Percentiles rank a stretch among this genome's conserved stretches.
These are phyloP conservation scores for Vaccinium vitisidaea DNA, from an alignment of 148 eudicot genomes.

Conservation along the genomic window DNA sequence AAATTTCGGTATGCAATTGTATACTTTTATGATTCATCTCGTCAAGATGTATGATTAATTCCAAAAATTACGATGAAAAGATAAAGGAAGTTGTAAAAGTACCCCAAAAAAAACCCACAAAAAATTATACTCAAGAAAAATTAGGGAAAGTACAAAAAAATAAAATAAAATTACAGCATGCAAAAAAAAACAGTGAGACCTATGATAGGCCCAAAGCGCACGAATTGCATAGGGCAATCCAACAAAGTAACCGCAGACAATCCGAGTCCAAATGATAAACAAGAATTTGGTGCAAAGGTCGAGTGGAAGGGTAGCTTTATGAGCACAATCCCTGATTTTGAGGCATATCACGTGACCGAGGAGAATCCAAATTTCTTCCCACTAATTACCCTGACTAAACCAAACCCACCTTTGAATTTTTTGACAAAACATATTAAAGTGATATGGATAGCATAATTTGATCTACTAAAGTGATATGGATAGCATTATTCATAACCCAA, in stretches of 20 bases:
- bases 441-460: neutral
- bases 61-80: no score
- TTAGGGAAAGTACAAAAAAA: no score
- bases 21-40: no score
- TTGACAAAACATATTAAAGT: neutral
- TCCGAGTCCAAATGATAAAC: neutral
- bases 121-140: no score
- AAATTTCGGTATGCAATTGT: no score
- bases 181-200: neutral
- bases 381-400: constrained; percentile 4
- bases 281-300: neutral
- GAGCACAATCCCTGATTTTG: constrained; percentile 33
- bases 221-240: neutral
- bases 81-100: no score
- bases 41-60: no score
- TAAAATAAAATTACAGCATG: neutral
- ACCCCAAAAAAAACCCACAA: no score
- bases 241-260: neutral
- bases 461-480: neutral
- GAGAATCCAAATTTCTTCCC: constrained; percentile 16
- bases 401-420: neutral
- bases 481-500: no score
- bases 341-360: constrained; percentile 37
- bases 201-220: neutral
- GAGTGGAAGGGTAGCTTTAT: constrained; percentile 23